Evolutionary conservation across 2,329 filamentous ascomycete species (phyloP).

Genomic region (Colletotrichum incanum): DNA sequence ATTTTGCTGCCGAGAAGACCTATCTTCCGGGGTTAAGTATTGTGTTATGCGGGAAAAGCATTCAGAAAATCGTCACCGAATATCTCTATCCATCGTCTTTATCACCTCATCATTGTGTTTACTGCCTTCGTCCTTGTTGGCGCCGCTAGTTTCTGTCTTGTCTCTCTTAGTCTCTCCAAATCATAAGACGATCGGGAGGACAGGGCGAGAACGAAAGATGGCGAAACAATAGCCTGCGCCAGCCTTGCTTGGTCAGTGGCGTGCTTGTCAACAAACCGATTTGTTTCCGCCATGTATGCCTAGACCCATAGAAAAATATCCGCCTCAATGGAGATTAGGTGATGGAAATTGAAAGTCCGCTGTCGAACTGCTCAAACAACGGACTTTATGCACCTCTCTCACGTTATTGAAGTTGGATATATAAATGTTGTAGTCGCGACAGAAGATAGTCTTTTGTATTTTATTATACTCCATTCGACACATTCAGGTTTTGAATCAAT

Average conservation of each 20-base stretch:
- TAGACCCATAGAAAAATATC: background rate
- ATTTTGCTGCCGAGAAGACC: slow-evolving; percentile 14
- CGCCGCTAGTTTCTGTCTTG: background rate
- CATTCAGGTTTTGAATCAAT: background rate
- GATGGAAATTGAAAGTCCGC: background rate
- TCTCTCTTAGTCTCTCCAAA: too few species aligned
- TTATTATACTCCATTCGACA: background rate
- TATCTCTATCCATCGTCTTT: too few species aligned
- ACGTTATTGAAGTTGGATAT: background rate
- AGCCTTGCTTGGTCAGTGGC: background rate
- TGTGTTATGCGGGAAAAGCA: background rate
- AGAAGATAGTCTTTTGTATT: background rate
- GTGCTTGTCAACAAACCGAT: background rate
- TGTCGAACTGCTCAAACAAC: background rate
- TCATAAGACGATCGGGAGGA: background rate
- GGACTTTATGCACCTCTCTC: background rate
- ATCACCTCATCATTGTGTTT: too few species aligned
- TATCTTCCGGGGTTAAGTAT: background rate
- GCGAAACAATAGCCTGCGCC: background rate
- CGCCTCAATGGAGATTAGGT: background rate
- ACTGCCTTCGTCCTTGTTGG: background rate
- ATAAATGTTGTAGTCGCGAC: background rate
- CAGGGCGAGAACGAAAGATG: background rate
- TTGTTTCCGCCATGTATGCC: background rate
- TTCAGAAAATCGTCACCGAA: background rate